Percentiles rank a stretch among this genome's conserved stretches.
phyloP scores from a whole-genome alignment of 108 stramenopile species.

The Skeletonema tropicum region DNA sequence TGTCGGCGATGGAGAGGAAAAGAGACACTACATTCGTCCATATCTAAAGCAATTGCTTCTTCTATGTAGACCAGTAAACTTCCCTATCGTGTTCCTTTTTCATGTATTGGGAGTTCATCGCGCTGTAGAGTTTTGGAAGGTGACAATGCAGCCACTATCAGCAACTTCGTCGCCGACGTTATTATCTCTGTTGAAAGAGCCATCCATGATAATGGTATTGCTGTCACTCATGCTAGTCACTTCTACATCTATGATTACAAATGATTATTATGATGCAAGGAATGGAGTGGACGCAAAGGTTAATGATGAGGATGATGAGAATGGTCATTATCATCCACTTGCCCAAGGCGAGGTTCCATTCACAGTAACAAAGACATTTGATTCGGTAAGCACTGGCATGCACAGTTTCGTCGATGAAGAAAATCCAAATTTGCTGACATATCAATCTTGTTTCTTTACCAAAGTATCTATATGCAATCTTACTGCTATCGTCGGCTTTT shows the following conservation, averaged over 20 bases:
- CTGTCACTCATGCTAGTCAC: constrained; percentile 61
- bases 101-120: constrained; percentile 62
- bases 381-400: not conserved
- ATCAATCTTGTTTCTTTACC: constrained; percentile 17
- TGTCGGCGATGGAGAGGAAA: not conserved
- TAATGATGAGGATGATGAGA: not conserved
- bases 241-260: constrained; percentile 75
- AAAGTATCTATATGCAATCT: constrained; percentile 51
- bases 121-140: constrained; percentile 36
- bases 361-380: constrained; percentile 39
- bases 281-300: constrained; percentile 50
- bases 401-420: not conserved
- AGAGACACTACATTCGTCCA: constrained; percentile 21
- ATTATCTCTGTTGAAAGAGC: constrained; percentile 26
- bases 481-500: constrained; percentile 54
- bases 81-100: constrained; percentile 65
- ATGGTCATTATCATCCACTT: constrained; percentile 41
- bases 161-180: constrained; percentile 4
- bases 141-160: not conserved
- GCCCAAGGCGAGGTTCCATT: constrained; percentile 36
- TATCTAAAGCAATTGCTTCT: constrained; percentile 39
- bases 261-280: constrained; percentile 81
- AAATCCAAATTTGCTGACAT: not conserved
- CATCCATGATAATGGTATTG: constrained; percentile 56
- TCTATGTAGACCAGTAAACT: constrained; percentile 58